Percentiles rank a stretch among this genome's conserved stretches.
Conservation (phyloP, 129 eudicot species). For the Centrapalus pauciflorus region DNA sequence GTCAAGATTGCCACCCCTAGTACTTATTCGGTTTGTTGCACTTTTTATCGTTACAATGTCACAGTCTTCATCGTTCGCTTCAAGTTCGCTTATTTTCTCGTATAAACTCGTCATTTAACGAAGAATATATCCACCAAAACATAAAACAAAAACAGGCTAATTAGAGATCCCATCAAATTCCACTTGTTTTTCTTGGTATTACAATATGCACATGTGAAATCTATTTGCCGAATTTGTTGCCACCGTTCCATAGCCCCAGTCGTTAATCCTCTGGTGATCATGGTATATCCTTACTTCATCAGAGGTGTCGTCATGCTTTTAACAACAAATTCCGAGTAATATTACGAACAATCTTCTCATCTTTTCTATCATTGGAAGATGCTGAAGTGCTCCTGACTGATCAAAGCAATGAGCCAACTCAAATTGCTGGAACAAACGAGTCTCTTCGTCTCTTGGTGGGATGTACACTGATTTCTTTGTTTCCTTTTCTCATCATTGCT, state of each 20-base stretch:
- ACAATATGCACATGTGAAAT: constrained; percentile 9
- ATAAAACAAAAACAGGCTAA: no score
- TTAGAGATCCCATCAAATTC: not conserved
- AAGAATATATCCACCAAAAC: no score
- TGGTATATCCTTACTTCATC: not conserved
- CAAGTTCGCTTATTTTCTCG: no score
- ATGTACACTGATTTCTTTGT: constrained; percentile 42
- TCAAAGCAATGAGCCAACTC: not conserved
- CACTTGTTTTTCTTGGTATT: constrained; percentile 9
- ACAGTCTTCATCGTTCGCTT: no score
- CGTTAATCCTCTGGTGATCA: constrained; percentile 4
- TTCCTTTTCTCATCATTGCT: constrained; percentile 94
- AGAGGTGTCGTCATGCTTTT: not conserved
- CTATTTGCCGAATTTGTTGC: not conserved
- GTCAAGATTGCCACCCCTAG: no score
- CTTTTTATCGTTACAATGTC: no score
- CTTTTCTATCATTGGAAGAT: not conserved
- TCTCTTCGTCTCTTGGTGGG: constrained; percentile 65
- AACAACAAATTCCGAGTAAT: constrained; percentile 1
- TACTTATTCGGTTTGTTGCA: no score
- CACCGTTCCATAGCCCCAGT: not conserved
- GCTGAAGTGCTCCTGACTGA: not conserved
- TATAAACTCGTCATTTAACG: no score
- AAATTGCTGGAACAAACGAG: constrained; percentile 25
- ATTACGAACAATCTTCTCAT: constrained; percentile 11